Conservation (phyloP, 2,329 filamentous ascomycete genomes). For the Fusarium vanettenii region DNA sequence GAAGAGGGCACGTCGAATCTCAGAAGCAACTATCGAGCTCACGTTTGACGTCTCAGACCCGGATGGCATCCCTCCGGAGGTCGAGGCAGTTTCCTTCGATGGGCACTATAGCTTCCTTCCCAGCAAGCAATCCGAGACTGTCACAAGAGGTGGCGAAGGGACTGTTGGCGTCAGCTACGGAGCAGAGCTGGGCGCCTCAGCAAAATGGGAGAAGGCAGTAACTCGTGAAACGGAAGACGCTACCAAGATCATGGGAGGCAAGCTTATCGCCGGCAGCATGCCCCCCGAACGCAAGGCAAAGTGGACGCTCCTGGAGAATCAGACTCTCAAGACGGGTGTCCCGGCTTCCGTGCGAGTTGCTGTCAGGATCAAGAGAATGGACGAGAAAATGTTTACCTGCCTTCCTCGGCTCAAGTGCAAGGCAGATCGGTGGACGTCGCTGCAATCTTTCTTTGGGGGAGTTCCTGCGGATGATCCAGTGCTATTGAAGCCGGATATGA, state of each 20-base stretch:
- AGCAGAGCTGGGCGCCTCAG: background rate
- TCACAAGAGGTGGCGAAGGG: background rate
- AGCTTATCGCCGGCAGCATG: constrained; percentile 2
- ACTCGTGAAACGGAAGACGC: constrained; percentile 6
- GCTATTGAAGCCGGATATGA: background rate
- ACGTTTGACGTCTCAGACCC: background rate
- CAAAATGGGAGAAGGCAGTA: constrained; percentile 3
- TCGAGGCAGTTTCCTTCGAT: constrained; percentile 10
- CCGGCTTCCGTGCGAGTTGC: constrained; percentile 7
- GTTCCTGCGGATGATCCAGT: background rate
- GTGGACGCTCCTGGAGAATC: constrained; percentile 24
- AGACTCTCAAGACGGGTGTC: constrained; percentile 2
- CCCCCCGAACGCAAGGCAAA: constrained; percentile 1
- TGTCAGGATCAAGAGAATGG: background rate
- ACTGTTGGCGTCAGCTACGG: background rate
- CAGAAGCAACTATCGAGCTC: constrained; percentile 10
- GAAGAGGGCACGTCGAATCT: background rate
- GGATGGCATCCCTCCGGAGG: background rate
- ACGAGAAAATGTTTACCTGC: background rate
- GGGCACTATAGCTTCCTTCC: constrained; percentile 6
- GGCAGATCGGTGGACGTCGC: background rate
- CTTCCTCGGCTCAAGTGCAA: background rate
- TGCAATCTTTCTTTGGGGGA: background rate
- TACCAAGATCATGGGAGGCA: background rate
- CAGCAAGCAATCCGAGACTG: background rate